These are phyloP conservation scores for Laguncularia racemosa DNA, from an alignment of 345 rosid genomes.

Conservation along the genomic window DNA sequence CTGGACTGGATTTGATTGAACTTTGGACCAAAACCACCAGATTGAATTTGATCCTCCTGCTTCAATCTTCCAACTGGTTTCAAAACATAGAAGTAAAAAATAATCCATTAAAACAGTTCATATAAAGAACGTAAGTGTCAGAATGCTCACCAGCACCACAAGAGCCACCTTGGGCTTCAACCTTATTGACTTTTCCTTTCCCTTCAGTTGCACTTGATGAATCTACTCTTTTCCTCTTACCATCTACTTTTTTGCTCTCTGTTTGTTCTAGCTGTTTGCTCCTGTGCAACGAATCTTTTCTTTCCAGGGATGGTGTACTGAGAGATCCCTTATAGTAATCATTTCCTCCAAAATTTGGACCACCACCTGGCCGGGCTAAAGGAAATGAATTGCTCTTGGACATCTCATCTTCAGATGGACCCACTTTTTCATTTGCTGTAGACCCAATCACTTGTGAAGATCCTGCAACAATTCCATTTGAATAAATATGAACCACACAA, in stretches of 20 bases:
- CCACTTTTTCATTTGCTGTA: slow-evolving; percentile 43
- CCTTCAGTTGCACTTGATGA: slow-evolving; percentile 48
- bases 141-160: slow-evolving; percentile 31
- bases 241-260: slow-evolving; percentile 45
- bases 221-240: slow-evolving; percentile 81
- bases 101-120: slow-evolving; percentile 30
- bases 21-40: slow-evolving; percentile 14
- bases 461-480: slow-evolving; percentile 30
- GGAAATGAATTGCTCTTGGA: slow-evolving; percentile 54
- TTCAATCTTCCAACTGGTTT: slow-evolving; percentile 26
- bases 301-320: slow-evolving; percentile 78
- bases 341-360: slow-evolving; percentile 54
- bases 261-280: slow-evolving; percentile 34
- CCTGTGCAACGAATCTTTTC: slow-evolving; percentile 23
- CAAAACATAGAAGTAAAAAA: slow-evolving; percentile 15
- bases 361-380: slow-evolving; percentile 62
- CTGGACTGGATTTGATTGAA: slow-evolving; percentile 9
- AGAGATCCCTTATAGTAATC: slow-evolving; percentile 70
- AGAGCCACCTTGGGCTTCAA: slow-evolving; percentile 41
- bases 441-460: slow-evolving; percentile 60
- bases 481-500: no score
- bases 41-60: slow-evolving; percentile 26
- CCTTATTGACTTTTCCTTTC: slow-evolving; percentile 62
- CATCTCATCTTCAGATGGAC: slow-evolving; percentile 54
- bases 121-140: slow-evolving; percentile 23